phyloP scores from a whole-genome alignment of 2,329 filamentous ascomycete genomes.

The Penicillium brasilianum region DNA sequence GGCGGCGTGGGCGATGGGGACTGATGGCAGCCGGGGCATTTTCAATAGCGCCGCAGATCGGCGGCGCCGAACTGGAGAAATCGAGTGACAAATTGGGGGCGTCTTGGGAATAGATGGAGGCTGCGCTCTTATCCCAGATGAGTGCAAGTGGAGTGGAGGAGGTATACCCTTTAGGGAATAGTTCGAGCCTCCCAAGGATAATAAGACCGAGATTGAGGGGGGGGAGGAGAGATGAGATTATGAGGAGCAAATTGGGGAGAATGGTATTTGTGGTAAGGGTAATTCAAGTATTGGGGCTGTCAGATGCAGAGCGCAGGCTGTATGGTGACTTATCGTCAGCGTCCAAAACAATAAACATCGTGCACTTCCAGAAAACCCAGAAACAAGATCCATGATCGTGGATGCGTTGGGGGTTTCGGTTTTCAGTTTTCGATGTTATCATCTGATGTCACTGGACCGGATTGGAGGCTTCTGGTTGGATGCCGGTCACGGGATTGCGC shows the following conservation, averaged over 20 bases:
- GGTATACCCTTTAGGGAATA: conserved; percentile 1
- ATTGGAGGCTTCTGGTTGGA: conserved; percentile 13
- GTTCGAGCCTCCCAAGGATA: background rate
- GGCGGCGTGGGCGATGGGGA: conserved; percentile 16
- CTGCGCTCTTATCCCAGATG: background rate
- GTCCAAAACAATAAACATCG: conserved; percentile 4
- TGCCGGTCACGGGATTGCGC: conserved; percentile 34
- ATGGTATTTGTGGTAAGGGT: conserved; percentile 22
- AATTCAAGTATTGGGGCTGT: conserved; percentile 23
- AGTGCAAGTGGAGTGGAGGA: background rate
- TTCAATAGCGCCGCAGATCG: conserved; percentile 36
- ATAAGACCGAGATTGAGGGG: background rate
- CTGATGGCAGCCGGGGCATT: conserved; percentile 17
- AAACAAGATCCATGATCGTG: conserved; percentile 5
- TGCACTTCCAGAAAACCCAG: background rate
- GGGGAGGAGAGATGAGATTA: too few species aligned
- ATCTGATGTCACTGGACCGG: conserved; percentile 11
- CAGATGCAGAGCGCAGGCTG: background rate
- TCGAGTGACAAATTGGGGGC: conserved; percentile 22
- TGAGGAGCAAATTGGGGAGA: background rate
- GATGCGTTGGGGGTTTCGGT: background rate
- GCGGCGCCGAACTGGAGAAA: conserved; percentile 20
- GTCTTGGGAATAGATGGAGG: conserved; percentile 2
- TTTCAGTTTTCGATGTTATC: background rate
- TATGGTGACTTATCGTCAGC: background rate